phyloP scores from a whole-genome alignment of 495 filamentous ascomycete genomes.

The Hypoxylon rickii region DNA sequence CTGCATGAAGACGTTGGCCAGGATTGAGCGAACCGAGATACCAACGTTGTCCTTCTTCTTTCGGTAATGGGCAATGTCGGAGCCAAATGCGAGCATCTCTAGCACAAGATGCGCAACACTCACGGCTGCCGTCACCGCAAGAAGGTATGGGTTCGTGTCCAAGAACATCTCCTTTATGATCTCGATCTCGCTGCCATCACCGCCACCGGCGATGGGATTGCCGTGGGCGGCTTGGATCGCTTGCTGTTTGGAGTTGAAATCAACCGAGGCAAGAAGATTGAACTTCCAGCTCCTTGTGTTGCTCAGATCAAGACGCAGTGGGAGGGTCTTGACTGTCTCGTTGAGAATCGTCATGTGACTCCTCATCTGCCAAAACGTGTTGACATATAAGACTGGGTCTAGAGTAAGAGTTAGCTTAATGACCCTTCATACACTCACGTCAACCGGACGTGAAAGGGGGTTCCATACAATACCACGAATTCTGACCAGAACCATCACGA shows the following conservation, averaged over 20 bases:
- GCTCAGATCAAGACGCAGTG: conserved; percentile 81
- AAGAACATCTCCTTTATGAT: conserved; percentile 93
- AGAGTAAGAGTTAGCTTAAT: conserved; percentile 1
- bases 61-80: conserved; percentile 94
- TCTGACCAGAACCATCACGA: conserved; percentile 79
- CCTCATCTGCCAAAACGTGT: conserved; percentile 96
- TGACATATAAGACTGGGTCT: conserved; percentile 81
- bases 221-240: conserved; percentile 70
- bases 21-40: conserved; percentile 91
- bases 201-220: conserved; percentile 60
- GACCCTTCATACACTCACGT: background rate
- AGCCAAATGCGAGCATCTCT: conserved; percentile 95
- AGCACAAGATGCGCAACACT: conserved; percentile 92
- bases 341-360: conserved; percentile 91
- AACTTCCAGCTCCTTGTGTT: conserved; percentile 93
- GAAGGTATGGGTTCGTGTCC: conserved; percentile 90
- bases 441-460: background rate
- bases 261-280: conserved; percentile 77
- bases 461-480: conserved; percentile 86
- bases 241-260: conserved; percentile 82
- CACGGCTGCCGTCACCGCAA: conserved; percentile 81
- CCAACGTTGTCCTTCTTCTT: conserved; percentile 99
- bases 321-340: conserved; percentile 82
- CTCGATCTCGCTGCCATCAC: conserved; percentile 76
- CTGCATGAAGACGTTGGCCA: conserved; percentile 99